Evolutionary conservation across 2,329 filamentous ascomycete species (phyloP).

Genomic region (Aspergillus tubingensis): DNA sequence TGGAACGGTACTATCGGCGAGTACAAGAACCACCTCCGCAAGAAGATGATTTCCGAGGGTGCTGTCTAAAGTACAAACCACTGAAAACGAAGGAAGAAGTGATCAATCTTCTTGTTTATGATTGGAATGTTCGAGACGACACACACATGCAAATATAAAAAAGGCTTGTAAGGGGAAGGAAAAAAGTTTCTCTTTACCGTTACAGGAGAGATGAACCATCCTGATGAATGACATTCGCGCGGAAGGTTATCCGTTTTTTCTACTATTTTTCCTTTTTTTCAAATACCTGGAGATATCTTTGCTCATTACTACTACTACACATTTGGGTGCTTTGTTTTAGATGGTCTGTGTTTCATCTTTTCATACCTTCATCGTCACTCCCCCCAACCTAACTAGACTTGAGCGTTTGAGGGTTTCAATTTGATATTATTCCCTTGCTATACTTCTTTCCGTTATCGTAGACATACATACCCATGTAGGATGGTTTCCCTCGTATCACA

Average conservation of each 20-base stretch:
- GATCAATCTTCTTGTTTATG: conserved; percentile 25
- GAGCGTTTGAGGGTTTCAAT: conserved; percentile 24
- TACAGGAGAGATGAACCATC: conserved; percentile 27
- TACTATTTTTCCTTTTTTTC: conserved; percentile 2
- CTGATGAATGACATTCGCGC: conserved; percentile 19
- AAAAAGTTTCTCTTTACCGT: conserved; percentile 17
- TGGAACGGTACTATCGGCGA: conserved; percentile 90
- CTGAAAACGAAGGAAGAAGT: not conserved
- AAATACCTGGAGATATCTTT: conserved; percentile 24
- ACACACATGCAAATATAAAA: conserved; percentile 22
- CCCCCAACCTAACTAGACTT: conserved; percentile 22
- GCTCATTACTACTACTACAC: conserved; percentile 15
- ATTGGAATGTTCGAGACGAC: conserved; percentile 35
- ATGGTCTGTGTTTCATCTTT: conserved; percentile 20
- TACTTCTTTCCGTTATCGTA: not conserved
- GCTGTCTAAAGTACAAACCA: conserved; percentile 64
- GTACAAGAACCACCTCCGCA: conserved; percentile 98
- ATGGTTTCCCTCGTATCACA: not conserved
- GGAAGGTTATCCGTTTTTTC: conserved; percentile 12
- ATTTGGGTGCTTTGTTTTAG: conserved; percentile 24
- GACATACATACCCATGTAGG: not conserved
- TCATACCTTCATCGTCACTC: conserved; percentile 20
- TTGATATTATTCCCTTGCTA: conserved; percentile 14
- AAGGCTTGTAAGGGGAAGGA: conserved; percentile 15
- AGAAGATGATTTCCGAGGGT: conserved; percentile 94